Evolutionary conservation across 192 early-diverging fungal genomes (phyloP), one percentile per base, ranked within the genome.

Genomic region (Pecoramyces ruminantium): DNA sequence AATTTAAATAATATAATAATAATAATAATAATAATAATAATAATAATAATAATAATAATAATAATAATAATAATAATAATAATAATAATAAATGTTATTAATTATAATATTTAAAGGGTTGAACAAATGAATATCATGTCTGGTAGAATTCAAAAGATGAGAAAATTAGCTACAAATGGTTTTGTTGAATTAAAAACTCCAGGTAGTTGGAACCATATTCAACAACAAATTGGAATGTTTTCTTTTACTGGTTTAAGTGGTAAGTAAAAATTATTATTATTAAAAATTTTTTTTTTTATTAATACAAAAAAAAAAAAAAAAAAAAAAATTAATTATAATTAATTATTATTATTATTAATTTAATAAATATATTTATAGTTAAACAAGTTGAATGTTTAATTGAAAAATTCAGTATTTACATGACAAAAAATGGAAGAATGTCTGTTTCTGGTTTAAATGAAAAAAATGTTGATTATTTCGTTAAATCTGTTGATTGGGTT

Each of bases 141-240:
- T 29, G 93, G 96, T 85, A 93, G 98, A 81, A 99, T 99, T 86
- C 97, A 95, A 81, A 88, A 87, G 78, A 99, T 99, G 98, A 92
- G 96, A 79, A 80, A 85, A 5, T 85, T 89, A 80, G 91, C 98
- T 81, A 89, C 92, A 80, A 84, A 86, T 78, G 91, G 94, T 82
- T 89, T 99, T 30, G 94, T 91, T 85, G 92, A 95, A 78, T 92
- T 95, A 85, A 89, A 90, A n/a, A 92, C 92, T 42, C 90, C 89
- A 88, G 85, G 85, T 78, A 82, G 83, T 83, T 99, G 98, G 98
- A 87, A 90, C 81, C 98, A 99, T 87, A 94, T 98, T 30, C 30
- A 28, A 84, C 18, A 85, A 84, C 93, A 95, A 86, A 99, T 99
- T 84, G 97, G 97, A 84, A 99, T 99, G 97, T 99, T 99, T 90